Evolutionary conservation across 2,329 filamentous ascomycete species (phyloP).

Genomic region (Alternaria brassicae): DNA sequence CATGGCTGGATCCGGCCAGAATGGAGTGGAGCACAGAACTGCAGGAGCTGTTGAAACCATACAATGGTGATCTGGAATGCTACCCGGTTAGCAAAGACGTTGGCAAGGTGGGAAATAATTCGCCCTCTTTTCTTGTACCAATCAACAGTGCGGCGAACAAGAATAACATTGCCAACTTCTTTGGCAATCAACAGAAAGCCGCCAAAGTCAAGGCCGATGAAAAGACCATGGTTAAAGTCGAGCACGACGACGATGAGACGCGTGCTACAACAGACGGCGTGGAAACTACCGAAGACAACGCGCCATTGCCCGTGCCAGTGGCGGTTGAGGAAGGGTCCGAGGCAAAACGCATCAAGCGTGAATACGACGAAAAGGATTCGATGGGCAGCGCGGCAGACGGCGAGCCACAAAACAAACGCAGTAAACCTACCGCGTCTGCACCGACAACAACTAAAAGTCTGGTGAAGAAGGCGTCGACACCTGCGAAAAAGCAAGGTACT

Average conservation of each 20-base stretch:
- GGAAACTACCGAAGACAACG: conserved; percentile 60
- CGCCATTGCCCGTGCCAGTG: conserved; percentile 55
- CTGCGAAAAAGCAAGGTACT: conserved; percentile 52
- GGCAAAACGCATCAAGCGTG: conserved; percentile 57
- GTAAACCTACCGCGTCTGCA: conserved; percentile 22
- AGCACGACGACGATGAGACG: conserved; percentile 51
- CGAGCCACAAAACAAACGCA: conserved; percentile 51
- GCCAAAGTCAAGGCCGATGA: conserved; percentile 30
- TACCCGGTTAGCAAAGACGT: conserved; percentile 90
- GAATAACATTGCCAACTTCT: conserved; percentile 93
- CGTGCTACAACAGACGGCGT: conserved; percentile 54
- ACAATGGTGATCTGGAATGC: conserved; percentile 77
- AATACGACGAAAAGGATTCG: conserved; percentile 50
- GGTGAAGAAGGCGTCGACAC: conserved; percentile 29
- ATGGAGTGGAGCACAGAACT: conserved; percentile 79
- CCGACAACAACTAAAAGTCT: conserved; percentile 37
- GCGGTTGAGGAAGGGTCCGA: neutral
- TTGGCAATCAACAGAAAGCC: conserved; percentile 64
- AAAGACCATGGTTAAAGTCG: conserved; percentile 40
- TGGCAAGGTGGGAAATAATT: conserved; percentile 93
- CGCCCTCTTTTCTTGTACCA: conserved; percentile 80
- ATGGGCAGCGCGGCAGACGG: conserved; percentile 39
- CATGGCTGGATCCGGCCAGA: conserved; percentile 78
- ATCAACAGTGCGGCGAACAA: conserved; percentile 88
- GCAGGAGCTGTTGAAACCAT: conserved; percentile 81